phyloP scores from a whole-genome alignment of 345 rosid species.

The Sisymbrium altissimum region DNA sequence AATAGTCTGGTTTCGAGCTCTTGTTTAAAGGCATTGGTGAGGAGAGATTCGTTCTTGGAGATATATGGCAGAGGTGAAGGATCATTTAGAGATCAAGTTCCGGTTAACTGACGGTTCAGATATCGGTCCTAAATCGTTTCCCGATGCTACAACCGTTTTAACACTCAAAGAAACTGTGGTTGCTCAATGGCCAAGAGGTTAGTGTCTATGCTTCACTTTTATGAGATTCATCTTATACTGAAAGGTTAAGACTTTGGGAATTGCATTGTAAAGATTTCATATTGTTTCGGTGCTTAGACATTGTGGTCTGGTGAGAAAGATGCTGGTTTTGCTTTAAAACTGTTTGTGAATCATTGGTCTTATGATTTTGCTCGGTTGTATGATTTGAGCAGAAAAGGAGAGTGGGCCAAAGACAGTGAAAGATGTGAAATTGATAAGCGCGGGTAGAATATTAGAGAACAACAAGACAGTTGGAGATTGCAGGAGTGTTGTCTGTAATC shows the following conservation, averaged over 20 bases:
- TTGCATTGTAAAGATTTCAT: background rate
- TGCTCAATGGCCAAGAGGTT: slow-evolving; percentile 94
- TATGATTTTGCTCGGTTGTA: background rate
- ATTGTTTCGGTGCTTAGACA: background rate
- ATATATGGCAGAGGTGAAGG: slow-evolving; percentile 69
- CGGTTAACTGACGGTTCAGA: slow-evolving; percentile 81
- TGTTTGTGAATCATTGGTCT: background rate
- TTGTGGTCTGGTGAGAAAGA: background rate
- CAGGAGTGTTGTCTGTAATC: slow-evolving; percentile 67
- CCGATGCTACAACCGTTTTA: slow-evolving; percentile 76
- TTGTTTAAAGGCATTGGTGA: slow-evolving; percentile 12
- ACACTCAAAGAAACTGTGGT: slow-evolving; percentile 83
- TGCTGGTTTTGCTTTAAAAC: background rate
- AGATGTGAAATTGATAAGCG: slow-evolving; percentile 84
- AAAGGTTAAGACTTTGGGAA: background rate
- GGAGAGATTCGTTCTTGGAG: slow-evolving; percentile 14
- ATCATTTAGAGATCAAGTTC: slow-evolving; percentile 89
- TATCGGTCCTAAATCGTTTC: slow-evolving; percentile 81
- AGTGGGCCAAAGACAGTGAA: slow-evolving; percentile 84
- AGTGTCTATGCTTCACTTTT: slow-evolving; percentile 8
- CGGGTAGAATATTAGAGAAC: slow-evolving; percentile 86
- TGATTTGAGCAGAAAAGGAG: slow-evolving; percentile 57
- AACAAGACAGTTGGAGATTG: slow-evolving; percentile 79
- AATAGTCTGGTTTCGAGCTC: slow-evolving; percentile 25
- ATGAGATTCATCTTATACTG: background rate